phyloP scores from a whole-genome alignment of 148 eudicot genomes.

The Fagopyrum esculentum region DNA sequence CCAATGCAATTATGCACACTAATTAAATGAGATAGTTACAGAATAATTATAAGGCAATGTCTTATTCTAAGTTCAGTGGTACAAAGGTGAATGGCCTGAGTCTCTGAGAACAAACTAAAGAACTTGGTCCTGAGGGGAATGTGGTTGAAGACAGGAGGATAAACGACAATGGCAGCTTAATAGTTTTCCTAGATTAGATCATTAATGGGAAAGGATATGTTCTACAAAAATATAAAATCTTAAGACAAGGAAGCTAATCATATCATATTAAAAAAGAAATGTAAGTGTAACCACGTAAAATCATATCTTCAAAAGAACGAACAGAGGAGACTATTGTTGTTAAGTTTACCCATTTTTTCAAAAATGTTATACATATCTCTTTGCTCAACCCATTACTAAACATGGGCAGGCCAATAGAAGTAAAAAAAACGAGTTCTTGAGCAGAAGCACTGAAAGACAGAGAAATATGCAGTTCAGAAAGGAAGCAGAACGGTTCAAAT shows the following conservation, averaged over 20 bases:
- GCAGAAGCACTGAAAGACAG: neutral
- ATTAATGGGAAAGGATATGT: neutral
- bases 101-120: neutral
- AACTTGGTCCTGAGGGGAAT: neutral
- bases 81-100: neutral
- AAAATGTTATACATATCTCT: neutral
- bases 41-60: neutral
- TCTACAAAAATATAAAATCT: neutral
- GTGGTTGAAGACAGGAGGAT: neutral
- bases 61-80: neutral
- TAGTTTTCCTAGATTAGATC: neutral
- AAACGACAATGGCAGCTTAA: neutral
- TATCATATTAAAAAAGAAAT: neutral
- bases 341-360: neutral
- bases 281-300: neutral
- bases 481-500: conserved; percentile 1
- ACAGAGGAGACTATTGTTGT: neutral
- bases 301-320: neutral
- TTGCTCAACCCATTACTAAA: neutral
- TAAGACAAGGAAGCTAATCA: neutral
- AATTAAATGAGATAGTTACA: neutral
- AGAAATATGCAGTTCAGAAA: neutral
- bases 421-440: neutral
- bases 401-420: neutral
- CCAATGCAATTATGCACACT: neutral